Evolutionary conservation across 805 yeast species (phyloP).

Genomic region (Pichia cephalocereana): DNA sequence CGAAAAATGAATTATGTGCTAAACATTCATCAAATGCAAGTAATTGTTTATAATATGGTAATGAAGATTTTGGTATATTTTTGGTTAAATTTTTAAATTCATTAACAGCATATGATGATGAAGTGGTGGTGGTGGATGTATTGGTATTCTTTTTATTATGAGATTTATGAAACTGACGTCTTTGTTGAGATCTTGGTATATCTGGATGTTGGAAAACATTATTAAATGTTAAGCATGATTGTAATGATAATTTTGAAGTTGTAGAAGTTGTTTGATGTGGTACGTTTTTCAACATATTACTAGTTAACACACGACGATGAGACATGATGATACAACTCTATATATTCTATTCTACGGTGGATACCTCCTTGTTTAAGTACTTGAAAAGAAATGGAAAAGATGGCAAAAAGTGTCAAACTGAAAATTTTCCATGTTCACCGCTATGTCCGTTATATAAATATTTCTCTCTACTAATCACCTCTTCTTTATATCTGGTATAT

Average conservation of each 20-base stretch:
- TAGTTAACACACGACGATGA: background rate
- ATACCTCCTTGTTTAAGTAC: background rate
- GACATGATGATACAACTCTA: background rate
- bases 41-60: constrained; percentile 44
- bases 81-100: constrained; percentile 10
- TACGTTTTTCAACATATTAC: constrained; percentile 15
- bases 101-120: background rate
- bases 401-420: background rate
- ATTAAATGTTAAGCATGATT: constrained; percentile 16
- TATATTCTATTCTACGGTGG: no score
- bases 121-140: background rate
- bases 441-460: background rate
- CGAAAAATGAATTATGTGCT: constrained; percentile 26
- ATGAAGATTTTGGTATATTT: constrained; percentile 22
- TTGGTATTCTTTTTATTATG: background rate
- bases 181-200: background rate
- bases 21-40: constrained; percentile 43
- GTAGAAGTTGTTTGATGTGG: constrained; percentile 5
- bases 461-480: no score
- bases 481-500: background rate
- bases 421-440: background rate
- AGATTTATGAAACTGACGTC: constrained; percentile 5
- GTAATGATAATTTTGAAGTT: constrained; percentile 11
- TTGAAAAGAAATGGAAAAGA: background rate
- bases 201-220: constrained; percentile 15